Percentiles rank a stretch among this genome's conserved stretches.
These are phyloP conservation scores for Rhynchosporium agropyri DNA, from an alignment of 2,329 filamentous ascomycete genomes.

Conservation along the genomic window DNA sequence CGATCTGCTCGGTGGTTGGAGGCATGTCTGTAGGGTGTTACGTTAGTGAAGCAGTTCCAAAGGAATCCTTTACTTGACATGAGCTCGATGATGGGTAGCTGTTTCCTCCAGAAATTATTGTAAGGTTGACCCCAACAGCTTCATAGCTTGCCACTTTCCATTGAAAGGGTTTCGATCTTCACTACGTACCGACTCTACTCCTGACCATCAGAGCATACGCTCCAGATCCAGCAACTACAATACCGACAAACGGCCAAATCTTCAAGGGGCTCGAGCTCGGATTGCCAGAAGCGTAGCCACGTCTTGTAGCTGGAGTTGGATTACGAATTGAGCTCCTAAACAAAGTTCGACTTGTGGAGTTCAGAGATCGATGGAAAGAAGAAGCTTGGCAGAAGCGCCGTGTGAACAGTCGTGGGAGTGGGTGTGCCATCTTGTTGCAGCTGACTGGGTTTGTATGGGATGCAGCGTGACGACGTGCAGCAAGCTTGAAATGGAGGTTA, in stretches of 20 bases:
- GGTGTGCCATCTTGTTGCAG: conserved; percentile 34
- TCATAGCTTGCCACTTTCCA: conserved; percentile 9
- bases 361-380: conserved; percentile 27
- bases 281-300: conserved; percentile 38
- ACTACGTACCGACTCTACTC: conserved; percentile 45
- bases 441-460: conserved; percentile 18
- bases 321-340: conserved; percentile 30
- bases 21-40: conserved; percentile 45
- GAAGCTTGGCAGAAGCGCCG: conserved; percentile 36
- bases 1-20: conserved; percentile 42
- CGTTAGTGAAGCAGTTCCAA: conserved; percentile 21
- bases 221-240: conserved; percentile 51
- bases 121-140: conserved; percentile 24
- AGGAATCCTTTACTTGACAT: too few relatives aligned
- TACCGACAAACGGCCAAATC: conserved; percentile 45
- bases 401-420: conserved; percentile 35
- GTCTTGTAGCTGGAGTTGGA: conserved; percentile 21
- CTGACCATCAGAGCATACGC: conserved; percentile 55
- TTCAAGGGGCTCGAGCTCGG: conserved; percentile 43
- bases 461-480: conserved; percentile 29
- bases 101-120: conserved; percentile 37
- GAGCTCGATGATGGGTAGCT: conserved; percentile 1
- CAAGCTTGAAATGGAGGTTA: conserved; percentile 19
- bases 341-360: conserved; percentile 28
- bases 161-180: background rate